These are phyloP conservation scores for Clohesyomyces aquaticus DNA, from an alignment of 495 filamentous ascomycete species.

Conservation along the genomic window DNA sequence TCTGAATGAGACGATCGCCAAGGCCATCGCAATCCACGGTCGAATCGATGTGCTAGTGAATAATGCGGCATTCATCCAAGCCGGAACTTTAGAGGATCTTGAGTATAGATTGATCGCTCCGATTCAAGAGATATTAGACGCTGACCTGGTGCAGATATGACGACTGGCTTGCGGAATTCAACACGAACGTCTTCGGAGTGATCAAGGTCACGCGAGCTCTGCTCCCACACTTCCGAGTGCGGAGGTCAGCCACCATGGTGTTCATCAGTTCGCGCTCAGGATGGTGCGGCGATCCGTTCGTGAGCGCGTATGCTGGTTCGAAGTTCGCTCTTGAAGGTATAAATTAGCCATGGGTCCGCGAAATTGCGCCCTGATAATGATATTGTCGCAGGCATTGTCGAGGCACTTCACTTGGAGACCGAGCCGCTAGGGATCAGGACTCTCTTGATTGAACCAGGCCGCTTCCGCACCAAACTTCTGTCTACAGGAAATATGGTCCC, in stretches of 20 bases:
- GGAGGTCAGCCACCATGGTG: conserved; percentile 33
- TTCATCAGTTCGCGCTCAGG: conserved; percentile 37
- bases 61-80: conserved; percentile 37
- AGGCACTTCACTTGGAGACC: conserved; percentile 10
- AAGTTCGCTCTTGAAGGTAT: conserved; percentile 44
- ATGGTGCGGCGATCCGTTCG: conserved; percentile 23
- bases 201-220: conserved; percentile 37
- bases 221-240: conserved; percentile 36
- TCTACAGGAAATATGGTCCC: conserved; percentile 3
- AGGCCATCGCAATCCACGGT: conserved; percentile 14
- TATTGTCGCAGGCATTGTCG: conserved; percentile 2
- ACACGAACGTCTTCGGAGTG: conserved; percentile 42
- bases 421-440: conserved; percentile 25
- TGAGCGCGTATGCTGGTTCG: conserved; percentile 30
- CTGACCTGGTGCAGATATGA: conserved; percentile 23
- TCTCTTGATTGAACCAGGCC: conserved; percentile 35
- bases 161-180: conserved; percentile 37
- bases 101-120: conserved; percentile 3
- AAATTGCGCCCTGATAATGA: background rate
- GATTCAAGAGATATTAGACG: no score
- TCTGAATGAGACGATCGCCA: conserved; percentile 11
- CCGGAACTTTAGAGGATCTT: conserved; percentile 30
- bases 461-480: conserved; percentile 36
- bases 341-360: background rate
- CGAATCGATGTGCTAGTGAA: conserved; percentile 39